Conservation (phyloP, 2,329 filamentous ascomycete species). For the Arachnopeziza araneosa region DNA sequence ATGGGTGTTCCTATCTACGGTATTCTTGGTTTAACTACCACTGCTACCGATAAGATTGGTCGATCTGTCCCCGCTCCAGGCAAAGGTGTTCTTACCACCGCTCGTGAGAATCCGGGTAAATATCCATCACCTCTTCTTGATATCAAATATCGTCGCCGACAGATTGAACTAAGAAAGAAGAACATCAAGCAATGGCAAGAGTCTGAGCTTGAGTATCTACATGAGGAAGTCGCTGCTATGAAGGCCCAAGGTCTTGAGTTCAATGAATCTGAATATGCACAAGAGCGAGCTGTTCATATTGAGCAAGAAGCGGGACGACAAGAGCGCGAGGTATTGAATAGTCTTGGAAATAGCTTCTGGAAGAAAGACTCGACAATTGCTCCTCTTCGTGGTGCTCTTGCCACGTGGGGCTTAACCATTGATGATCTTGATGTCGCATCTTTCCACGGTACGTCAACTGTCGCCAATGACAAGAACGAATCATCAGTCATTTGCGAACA, state of each 20-base stretch:
- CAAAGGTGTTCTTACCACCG: constrained; percentile 92
- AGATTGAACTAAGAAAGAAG: constrained; percentile 88
- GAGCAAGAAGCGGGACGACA: constrained; percentile 83
- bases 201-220: constrained; percentile 85
- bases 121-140: constrained; percentile 94
- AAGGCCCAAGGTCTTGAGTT: constrained; percentile 73
- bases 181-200: constrained; percentile 97
- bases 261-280: constrained; percentile 76
- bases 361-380: constrained; percentile 91
- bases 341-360: constrained; percentile 98
- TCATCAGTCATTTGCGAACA: constrained; percentile 96
- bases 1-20: constrained; percentile 99
- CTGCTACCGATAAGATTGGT: constrained; percentile 98
- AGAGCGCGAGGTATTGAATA: constrained; percentile 87
- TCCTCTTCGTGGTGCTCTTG: constrained; percentile 89
- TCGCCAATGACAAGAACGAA: constrained; percentile 99
- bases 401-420: constrained; percentile 96
- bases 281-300: constrained; percentile 80
- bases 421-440: constrained; percentile 93
- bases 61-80: constrained; percentile 94
- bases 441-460: constrained; percentile 98
- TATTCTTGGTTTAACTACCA: constrained; percentile 87
- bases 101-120: constrained; percentile 82
- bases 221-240: constrained; percentile 89
- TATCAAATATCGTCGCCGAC: constrained; percentile 93